Base-by-base conservation (phyloP, 176 grass and related monocot species). In the Canna indica region DNA sequence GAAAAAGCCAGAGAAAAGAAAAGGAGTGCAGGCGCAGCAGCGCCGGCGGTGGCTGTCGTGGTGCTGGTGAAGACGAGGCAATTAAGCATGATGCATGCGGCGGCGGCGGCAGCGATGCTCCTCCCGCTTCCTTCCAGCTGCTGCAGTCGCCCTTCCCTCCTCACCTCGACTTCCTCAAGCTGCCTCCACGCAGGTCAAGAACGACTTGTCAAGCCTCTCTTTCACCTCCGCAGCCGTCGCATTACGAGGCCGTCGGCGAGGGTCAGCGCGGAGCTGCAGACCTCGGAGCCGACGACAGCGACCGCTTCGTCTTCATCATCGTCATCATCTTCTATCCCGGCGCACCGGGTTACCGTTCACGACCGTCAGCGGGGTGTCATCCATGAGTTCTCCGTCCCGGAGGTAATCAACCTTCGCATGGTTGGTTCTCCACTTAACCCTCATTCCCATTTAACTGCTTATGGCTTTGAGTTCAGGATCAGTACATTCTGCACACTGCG, bases 401-500 rank as follows among this genome's bases (percentile, higher is more conserved):
- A 97, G 88, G 93, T 97, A 32, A 71, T 36, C 27, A 26, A 16
- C 63, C 5, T 38, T 4, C 14, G 9, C 35, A 60, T 26, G 20
- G 28, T 74, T 41, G 25, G 3, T 47, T 52, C 15, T 32, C 10
- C n/a, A n/a, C n/a, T n/a, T n/a, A n/a, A n/a, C n/a, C n/a, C n/a
- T n/a, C n/a, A n/a, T n/a, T n/a, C n/a, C n/a, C n/a, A n/a, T n/a
- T n/a, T n/a, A n/a, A 3, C 17, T 44, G 9, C 7, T 38, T 36
- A n/a, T 9, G 7, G 5, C n/a, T 66, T 66, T 41, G 63, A 66
- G 33, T 33, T 35, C 81, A 97, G 93, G 93, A 97, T 69, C 93
- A 92, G 53, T 97, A 97, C 65, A 97, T 97, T 66, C 83, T 97
- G 24, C 93, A 92, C 82, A 97, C 88, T 1, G 93, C 84, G 1